Base-by-base conservation (phyloP, 805 yeast species). In the Pachysolen tannophilus region DNA sequence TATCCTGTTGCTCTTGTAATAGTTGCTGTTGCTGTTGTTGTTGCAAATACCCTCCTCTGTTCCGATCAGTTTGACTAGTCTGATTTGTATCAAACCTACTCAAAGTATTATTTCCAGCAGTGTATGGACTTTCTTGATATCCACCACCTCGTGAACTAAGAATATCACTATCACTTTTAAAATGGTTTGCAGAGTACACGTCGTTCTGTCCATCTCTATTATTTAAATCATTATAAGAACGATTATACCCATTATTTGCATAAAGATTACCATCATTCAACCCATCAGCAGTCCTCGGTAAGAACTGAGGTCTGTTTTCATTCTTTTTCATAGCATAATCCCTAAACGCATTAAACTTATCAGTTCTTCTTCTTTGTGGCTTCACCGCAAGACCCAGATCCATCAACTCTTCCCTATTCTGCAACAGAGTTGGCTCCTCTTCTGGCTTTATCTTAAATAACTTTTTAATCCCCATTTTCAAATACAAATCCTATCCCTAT, bases 391-490 rank as follows among this genome's bases (percentile, higher is more conserved):
- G 55, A 28, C 75, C 76, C 26, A 63, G 50, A 25, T 60, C 62
- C 41, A 57, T 56, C 43, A 72, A 53, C 13, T 53, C 44, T 10
- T 69, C 70, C 27, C 63, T 52, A 30, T 64, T 58, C 29, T 61
- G 61, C 11, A 61, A 62, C 16, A 56, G 53, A 5, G 63, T 59
- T 35, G 62, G 62, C 46, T 72, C 77, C 34, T 65, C 60, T 10
- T 72, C 73, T 14, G 75, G 66, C 37, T 60, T 71, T 7, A 47
- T 46, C 35, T 53, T 60, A 49, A 69, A 71, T 31, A 68, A 53
- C 30, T 62, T 66, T 47, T 63, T 70, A 35, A 70, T 42, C 11
- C 76, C 77, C 78, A 70, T 71, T n/a, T n/a, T n/a, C n/a, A n/a
- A n/a, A n/a, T n/a, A n/a, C n/a, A n/a, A n/a, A n/a, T n/a, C n/a